Percentiles rank a stretch among this genome's conserved stretches.
Evolutionary conservation across 225 moss, liverwort and hornwort species (phyloP).

Genomic region (Sphagnum contortum): DNA sequence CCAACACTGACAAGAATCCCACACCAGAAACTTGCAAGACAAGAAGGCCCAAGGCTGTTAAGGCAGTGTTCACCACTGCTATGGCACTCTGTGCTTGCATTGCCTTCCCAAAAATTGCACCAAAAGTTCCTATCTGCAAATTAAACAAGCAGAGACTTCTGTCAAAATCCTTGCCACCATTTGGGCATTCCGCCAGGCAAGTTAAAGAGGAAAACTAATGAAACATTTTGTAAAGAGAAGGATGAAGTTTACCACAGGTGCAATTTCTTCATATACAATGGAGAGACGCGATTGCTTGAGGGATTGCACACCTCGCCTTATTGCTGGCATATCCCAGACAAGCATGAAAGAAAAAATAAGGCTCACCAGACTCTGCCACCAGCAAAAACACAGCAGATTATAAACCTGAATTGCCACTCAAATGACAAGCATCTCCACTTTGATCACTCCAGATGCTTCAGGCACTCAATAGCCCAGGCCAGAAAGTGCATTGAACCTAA

Average conservation of each 20-base stretch:
- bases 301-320: slow-evolving; percentile 30
- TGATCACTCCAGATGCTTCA: no score
- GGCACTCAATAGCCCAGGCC: no score
- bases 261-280: slow-evolving; percentile 41
- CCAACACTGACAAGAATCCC: slow-evolving; percentile 38
- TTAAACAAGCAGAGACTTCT: no score
- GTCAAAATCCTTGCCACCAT: no score
- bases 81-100: slow-evolving; percentile 59
- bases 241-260: slow-evolving; percentile 33
- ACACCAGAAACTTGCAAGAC: slow-evolving; percentile 39
- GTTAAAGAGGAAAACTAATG: no score
- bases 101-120: slow-evolving; percentile 44
- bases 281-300: slow-evolving; percentile 45
- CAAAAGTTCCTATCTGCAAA: slow-evolving; percentile 39
- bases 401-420: no score
- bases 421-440: no score
- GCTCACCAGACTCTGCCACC: slow-evolving; percentile 43
- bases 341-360: slow-evolving; percentile 57
- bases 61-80: slow-evolving; percentile 45
- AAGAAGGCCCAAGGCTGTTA: slow-evolving; percentile 42
- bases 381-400: background rate
- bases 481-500: no score
- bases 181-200: no score
- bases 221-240: no score
- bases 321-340: slow-evolving; percentile 60